Evolutionary conservation across 768 basidiomycete species (phyloP), one percentile per base, ranked within the genome.

Genomic region (Hygrophoropsis aurantiaca): DNA sequence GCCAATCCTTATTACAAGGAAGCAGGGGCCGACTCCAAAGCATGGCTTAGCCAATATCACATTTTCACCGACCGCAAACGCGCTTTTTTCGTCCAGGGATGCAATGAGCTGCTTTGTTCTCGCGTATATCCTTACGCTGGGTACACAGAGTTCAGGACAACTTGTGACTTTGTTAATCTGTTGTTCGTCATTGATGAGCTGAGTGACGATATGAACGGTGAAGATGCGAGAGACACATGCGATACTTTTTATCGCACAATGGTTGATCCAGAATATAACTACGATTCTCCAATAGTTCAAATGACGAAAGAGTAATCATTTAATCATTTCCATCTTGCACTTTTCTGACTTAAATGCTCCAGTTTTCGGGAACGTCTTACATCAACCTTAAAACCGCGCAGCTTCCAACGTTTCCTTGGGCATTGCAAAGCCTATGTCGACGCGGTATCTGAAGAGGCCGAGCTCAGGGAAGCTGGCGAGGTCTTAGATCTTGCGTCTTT

Each of bases 181-280:
- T 70, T 85, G 21, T 85, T 84, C 62, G 78, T 82, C 43, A 70
- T 85, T 39, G 83, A 85, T 61, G 82, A 86, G 58, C 70, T 82
- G 27, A 84, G 80, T 60, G 84, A 85, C 54, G 82, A 83, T 44
- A 83, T 83, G 59, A 73, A 67, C 54, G 79, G 78, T 30, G 64
- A 68, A 44, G 84, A 79, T 40, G 84, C 81, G 25, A 67, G 68
- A 21, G 64, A 62, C 16, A 82, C 80, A 21, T 79, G 81, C 24
- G 67, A 73, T 40, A 69, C 74, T 18, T 79, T 78, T 53, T 65
- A 78, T 30, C 72, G 76, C 42, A 74, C 76, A 4, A 74, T 85
- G 73, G 68, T 62, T 49, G 69, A 82, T 51, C 61, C 74, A 5
- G 59, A 70, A 11, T 82, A 73, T 74, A 70, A 79, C 36, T 80